Percentiles rank a stretch among this genome's conserved stretches.
Conservation (phyloP, 306 rosid species). For the Canavalia ensiformis region DNA sequence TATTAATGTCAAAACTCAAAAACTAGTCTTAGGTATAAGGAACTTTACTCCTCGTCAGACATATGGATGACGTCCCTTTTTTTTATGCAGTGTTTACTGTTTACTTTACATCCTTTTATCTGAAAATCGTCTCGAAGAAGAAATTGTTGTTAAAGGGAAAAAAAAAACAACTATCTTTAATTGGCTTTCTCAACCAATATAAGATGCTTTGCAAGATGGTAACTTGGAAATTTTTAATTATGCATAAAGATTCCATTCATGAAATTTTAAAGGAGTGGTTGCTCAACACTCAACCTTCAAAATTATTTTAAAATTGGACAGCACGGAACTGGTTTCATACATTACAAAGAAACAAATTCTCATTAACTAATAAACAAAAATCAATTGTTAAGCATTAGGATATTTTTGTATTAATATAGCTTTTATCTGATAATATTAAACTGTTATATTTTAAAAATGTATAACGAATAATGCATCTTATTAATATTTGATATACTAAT, state of each 20-base stretch:
- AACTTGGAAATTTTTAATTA: constrained; percentile 4
- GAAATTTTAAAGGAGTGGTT: neutral
- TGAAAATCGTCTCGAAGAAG: neutral
- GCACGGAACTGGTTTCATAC: neutral
- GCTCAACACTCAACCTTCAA: neutral
- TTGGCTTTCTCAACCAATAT: neutral
- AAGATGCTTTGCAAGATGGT: neutral
- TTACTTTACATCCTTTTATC: neutral
- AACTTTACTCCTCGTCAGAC: no score
- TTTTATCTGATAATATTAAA: no score
- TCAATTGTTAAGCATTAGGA: no score
- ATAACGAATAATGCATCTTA: no score
- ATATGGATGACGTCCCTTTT: no score
- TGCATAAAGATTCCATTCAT: neutral
- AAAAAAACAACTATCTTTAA: neutral
- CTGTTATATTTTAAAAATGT: no score
- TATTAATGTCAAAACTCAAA: no score
- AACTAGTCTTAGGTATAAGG: no score
- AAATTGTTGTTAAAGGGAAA: neutral
- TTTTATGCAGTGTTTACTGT: neutral
- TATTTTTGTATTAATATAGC: no score
- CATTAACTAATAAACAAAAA: no score
- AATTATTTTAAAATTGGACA: neutral
- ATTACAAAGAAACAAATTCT: neutral
- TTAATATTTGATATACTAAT: no score